These are phyloP conservation scores for Juncus inflexus DNA, from an alignment of 176 grass and related monocot genomes.

Conservation along the genomic window DNA sequence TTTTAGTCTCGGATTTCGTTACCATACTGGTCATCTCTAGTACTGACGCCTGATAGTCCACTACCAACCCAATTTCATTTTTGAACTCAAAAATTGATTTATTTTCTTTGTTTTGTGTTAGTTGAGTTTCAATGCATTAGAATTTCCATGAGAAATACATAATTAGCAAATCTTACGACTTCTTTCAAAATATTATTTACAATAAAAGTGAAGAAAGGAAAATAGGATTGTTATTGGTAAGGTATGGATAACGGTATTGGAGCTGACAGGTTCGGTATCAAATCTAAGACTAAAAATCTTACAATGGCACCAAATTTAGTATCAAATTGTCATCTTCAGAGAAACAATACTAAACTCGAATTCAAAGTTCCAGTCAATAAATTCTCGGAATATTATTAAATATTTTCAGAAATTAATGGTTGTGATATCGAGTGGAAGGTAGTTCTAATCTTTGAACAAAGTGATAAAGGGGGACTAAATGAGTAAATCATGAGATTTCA, in stretches of 20 bases:
- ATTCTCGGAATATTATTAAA: not conserved
- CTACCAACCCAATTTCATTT: too few relatives aligned
- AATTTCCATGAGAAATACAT: too few relatives aligned
- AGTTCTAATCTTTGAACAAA: constrained; percentile 2
- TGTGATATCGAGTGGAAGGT: constrained; percentile 4
- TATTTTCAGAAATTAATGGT: not conserved
- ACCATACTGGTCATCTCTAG: constrained; percentile 8
- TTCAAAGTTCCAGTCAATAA: not conserved
- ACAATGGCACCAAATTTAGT: not conserved
- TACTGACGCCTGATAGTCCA: not conserved
- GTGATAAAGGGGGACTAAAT: not conserved
- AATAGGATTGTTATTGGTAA: not conserved
- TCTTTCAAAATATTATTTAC: not conserved
- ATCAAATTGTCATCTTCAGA: constrained; percentile 3
- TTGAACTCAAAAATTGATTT: too few relatives aligned
- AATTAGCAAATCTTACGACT: too few relatives aligned
- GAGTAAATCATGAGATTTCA: not conserved
- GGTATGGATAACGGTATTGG: not conserved
- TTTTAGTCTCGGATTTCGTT: constrained; percentile 20
- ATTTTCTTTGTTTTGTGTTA: too few relatives aligned
- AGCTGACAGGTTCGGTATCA: constrained; percentile 18
- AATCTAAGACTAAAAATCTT: constrained; percentile 4
- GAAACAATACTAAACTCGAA: not conserved
- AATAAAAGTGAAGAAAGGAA: not conserved
- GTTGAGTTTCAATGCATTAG: too few relatives aligned